phyloP scores from a whole-genome alignment of 345 rosid species.

The Reutealis trisperma region DNA sequence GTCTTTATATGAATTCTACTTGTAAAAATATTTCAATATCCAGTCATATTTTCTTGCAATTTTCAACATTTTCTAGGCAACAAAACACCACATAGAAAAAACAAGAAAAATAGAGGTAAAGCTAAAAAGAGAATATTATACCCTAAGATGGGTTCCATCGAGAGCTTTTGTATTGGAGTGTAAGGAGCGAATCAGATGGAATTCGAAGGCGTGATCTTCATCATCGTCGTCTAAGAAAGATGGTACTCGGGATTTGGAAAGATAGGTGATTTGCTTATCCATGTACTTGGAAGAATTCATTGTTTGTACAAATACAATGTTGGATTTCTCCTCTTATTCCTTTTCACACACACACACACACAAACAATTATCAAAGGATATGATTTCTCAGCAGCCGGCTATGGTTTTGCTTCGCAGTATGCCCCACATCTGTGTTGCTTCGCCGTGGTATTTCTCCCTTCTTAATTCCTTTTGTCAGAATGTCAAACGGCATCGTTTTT shows the following conservation, averaged over 20 bases:
- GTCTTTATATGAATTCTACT: not conserved
- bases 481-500: too few relatives aligned
- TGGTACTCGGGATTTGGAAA: constrained; percentile 24
- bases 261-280: constrained; percentile 41
- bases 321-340: too few relatives aligned
- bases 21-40: not conserved
- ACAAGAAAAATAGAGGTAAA: not conserved
- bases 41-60: not conserved
- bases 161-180: constrained; percentile 5
- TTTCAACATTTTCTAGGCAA: not conserved
- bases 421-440: too few relatives aligned
- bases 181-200: constrained; percentile 11
- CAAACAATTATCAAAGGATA: too few relatives aligned
- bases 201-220: constrained; percentile 25
- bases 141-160: constrained; percentile 15
- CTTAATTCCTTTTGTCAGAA: too few relatives aligned
- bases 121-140: constrained; percentile 5
- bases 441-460: too few relatives aligned
- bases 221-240: constrained; percentile 35
- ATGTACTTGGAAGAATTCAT: constrained; percentile 40
- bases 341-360: too few relatives aligned
- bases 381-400: too few relatives aligned
- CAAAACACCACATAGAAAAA: not conserved
- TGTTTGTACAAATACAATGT: not conserved
- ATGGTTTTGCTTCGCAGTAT: not conserved